Evolutionary conservation across 768 basidiomycete genomes (phyloP), one percentile per base, ranked within the genome.

Genomic region (Podaxis pistillaris): DNA sequence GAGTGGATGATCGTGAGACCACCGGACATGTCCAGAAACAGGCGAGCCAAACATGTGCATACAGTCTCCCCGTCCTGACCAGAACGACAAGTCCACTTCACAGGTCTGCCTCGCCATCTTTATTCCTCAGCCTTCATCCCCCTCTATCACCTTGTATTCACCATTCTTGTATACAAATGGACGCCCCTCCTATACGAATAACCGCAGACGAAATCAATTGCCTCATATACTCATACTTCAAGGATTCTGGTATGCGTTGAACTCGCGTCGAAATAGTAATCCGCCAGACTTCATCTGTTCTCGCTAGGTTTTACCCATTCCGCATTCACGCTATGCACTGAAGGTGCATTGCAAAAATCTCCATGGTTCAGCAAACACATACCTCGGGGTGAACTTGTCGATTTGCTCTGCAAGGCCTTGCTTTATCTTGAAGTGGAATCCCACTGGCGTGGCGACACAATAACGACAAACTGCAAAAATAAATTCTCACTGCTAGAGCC

Each of bases 161-260:
- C 3, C 9, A 40, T 26, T 26, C 6, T 8, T 24, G 47, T 19
- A 40, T 36, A 17, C 55, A 40, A 64, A 76, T 74, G 72, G 78
- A 80, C 70, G 72, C 74, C 47, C 74, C 80, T 59, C 81, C 82
- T 55, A 81, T 89, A 53, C 80, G 81, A 36, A 88, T 93, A 65
- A 85, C 87, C 44, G 88, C 91, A 40, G 91, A 93, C 66, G 90
- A 94, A 71, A 81, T 94, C 64, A 94, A 94, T 71, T 91, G 88
- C 68, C 84, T 94, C 65, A 88, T 94, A 52, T 87, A 94, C 73
- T 83, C 93, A 1, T 94, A 93, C 70, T 85, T 94, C 66, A 80
- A 87, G 66, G 93, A 94, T 68, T 92, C 91, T 36, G 92, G 92
- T 91, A 66, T 54, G 41, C 55, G 19, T 59, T 58, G 40, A 24